Evolutionary conservation across 202 grass and related monocot species (phyloP).

Genomic region (Panicum hallii): DNA sequence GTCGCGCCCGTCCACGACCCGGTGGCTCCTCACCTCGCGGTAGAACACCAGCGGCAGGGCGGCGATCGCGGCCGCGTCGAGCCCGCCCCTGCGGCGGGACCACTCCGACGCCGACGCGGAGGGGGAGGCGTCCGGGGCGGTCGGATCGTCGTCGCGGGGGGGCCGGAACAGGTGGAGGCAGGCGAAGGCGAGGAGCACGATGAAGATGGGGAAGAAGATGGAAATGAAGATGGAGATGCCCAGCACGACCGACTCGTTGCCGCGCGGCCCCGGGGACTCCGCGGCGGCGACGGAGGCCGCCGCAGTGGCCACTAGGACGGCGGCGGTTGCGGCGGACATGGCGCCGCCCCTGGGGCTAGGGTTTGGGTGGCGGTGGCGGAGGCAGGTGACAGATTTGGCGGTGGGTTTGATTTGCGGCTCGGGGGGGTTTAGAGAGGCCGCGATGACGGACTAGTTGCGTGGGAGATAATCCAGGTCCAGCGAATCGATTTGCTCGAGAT

Average conservation of each 20-base stretch:
- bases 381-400: not conserved
- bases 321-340: not conserved
- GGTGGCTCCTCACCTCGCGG: constrained; percentile 62
- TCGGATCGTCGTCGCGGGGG: not conserved
- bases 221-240: constrained; percentile 66
- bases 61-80: constrained; percentile 53
- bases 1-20: constrained; percentile 32
- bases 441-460: not conserved
- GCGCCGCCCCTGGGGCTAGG: constrained; percentile 26
- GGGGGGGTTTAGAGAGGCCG: not conserved
- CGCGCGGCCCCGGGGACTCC: constrained; percentile 25
- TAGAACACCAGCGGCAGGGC: constrained; percentile 64
- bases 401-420: not conserved
- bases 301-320: constrained; percentile 13
- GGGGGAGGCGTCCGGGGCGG: not conserved
- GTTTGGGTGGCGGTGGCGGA: not conserved
- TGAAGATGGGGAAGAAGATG: constrained; percentile 59
- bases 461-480: constrained; percentile 7
- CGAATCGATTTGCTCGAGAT: not conserved
- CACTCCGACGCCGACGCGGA: not conserved
- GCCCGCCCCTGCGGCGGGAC: constrained; percentile 31
- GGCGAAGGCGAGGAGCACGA: constrained; percentile 63
- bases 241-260: not conserved
- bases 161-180: constrained; percentile 54
- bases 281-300: constrained; percentile 19